Evolutionary conservation across 495 filamentous ascomycete genomes (phyloP), one percentile per base, ranked within the genome.

Genomic region (Durotheca rogersii): DNA sequence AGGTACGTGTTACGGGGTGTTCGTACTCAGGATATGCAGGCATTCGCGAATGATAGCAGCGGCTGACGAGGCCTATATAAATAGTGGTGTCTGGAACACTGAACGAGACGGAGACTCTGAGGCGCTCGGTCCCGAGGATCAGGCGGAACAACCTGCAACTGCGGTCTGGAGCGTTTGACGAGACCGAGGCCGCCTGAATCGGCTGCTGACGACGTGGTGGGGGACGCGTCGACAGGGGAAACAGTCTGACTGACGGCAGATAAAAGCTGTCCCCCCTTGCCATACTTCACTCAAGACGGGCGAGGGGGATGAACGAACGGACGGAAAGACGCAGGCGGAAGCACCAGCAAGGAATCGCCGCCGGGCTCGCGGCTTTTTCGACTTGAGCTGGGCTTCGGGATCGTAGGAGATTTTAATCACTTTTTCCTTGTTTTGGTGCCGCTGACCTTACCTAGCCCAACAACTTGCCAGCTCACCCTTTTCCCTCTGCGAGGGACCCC

Each of bases 311-410:
- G 16, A 16, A 11, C 27, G 23, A 42, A 30, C 25, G 27, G 21
- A 17, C 9, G 10, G 3, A 36, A 9, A 17, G 33, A 20, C 20
- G 14, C 14, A 17, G 20, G 15, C 16, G 35, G 11, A 37, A 37
- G 20, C 16, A 31, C 4, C 23, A 9, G 9, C 23, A 27, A 9
- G n/a, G 7, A 17, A 15, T n/a, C 9, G 35, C 30, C 43, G 44
- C 44, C 55, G 36, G 49, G 48, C 16, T 44, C 21, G 48, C 34
- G 39, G 31, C 49, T 21, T n/a, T n/a, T n/a, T 41, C 16, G 34
- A 2, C 39, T 41, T 53, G 48, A 49, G 47, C 49, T 58, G 44
- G 49, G 29, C 31, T 58, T 53, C 44, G 32, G 55, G 39, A 9
- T 43, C 34, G 43, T 41, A 41, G 41, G 47, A 12, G 21, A 12